A percentile compares a stretch with the other conserved stretches of the same genome.
Conservation (phyloP, 768 basidiomycete genomes). For the Mycena venus region DNA sequence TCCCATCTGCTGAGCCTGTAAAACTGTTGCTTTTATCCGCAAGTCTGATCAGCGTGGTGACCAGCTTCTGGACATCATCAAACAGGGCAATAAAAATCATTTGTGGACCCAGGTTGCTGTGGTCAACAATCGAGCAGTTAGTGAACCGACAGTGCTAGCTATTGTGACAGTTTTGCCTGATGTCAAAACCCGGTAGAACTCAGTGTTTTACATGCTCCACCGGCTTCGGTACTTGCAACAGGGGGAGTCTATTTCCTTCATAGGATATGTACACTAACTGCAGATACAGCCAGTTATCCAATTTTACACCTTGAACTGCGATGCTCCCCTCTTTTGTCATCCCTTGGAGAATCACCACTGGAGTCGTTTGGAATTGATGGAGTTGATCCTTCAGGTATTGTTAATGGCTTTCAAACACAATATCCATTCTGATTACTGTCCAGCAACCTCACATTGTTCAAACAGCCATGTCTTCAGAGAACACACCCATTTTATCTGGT, state of each 20-base stretch:
- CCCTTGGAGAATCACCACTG: conserved; percentile 27
- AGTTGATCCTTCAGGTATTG: conserved; percentile 24
- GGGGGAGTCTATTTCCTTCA: background rate
- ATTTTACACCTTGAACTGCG: conserved; percentile 24
- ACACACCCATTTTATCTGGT: conserved; percentile 34
- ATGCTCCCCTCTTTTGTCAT: conserved; percentile 19
- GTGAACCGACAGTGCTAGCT: background rate
- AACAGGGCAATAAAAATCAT: conserved; percentile 16
- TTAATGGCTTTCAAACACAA: background rate
- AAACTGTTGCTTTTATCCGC: conserved; percentile 28
- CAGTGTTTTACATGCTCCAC: conserved; percentile 32
- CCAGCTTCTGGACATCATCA: conserved; percentile 25
- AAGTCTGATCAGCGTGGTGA: conserved; percentile 33
- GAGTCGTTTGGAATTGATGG: conserved; percentile 31
- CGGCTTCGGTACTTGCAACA: conserved; percentile 26
- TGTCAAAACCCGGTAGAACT: too few species aligned
- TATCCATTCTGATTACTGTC: background rate
- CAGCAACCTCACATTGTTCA: conserved; percentile 31
- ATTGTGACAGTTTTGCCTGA: conserved; percentile 20
- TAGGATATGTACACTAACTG: background rate
- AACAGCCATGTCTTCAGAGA: conserved; percentile 33
- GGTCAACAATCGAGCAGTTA: background rate
- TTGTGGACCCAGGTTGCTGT: conserved; percentile 7
- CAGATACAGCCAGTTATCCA: background rate
- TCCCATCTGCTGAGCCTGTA: conserved; percentile 20